Conservation (phyloP, 2,329 filamentous ascomycete species). For the Fusarium udum region DNA sequence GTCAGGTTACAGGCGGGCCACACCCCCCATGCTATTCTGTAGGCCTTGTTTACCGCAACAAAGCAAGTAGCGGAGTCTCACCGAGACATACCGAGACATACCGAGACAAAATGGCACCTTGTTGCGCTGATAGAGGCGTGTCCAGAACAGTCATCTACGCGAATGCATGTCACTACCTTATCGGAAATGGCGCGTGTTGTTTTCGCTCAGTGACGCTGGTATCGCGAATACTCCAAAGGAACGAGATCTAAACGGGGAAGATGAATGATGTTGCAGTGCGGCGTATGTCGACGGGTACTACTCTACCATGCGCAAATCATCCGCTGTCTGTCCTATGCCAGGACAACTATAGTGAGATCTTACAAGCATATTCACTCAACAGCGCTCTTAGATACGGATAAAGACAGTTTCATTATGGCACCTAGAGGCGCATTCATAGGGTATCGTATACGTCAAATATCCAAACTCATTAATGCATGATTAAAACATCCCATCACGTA, state of each 20-base stretch:
- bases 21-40: neutral
- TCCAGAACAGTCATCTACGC: neutral
- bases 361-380: neutral
- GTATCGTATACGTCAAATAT: conserved; percentile 6
- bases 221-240: neutral
- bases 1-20: neutral
- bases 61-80: neutral
- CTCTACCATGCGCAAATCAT: neutral
- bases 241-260: neutral
- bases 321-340: neutral
- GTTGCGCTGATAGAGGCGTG: neutral
- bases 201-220: neutral
- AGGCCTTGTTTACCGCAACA: neutral
- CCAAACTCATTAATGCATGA: conserved; percentile 6
- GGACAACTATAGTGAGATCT: neutral
- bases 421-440: neutral
- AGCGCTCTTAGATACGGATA: neutral
- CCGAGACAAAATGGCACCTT: neutral
- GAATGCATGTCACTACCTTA: neutral
- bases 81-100: neutral
- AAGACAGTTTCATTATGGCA: neutral
- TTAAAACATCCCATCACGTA: neutral
- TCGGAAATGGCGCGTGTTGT: neutral
- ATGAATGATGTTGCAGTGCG: neutral
- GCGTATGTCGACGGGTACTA: neutral